These are phyloP conservation scores for Cryptosporidium canis DNA, from an alignment of 169 alveolate genomes.

Conservation along the genomic window DNA sequence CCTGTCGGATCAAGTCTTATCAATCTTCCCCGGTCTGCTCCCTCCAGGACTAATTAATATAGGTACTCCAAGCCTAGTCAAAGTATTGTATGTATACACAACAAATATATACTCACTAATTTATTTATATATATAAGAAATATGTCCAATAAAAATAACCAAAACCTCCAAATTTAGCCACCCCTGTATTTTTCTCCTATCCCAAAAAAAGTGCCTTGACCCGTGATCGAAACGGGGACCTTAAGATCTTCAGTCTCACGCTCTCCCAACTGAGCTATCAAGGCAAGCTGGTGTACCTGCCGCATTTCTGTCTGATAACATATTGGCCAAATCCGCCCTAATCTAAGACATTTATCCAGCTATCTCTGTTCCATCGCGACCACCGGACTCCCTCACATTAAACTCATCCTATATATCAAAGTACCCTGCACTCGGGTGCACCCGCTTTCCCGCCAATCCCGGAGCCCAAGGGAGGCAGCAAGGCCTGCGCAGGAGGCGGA, in stretches of 20 bases:
- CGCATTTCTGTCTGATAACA: neutral
- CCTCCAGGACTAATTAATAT: no score
- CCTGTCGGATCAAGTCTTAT: neutral
- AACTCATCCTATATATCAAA: neutral
- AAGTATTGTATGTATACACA: no score
- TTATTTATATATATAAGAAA: no score
- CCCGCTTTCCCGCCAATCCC: neutral
- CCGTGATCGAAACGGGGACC: conserved; percentile 99
- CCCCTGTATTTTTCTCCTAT: neutral
- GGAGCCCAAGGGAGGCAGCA: no score
- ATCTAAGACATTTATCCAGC: neutral
- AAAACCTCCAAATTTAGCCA: neutral
- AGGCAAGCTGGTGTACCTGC: conserved; percentile 77
- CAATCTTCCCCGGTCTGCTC: no score
- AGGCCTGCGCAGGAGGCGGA: no score
- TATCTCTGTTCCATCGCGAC: neutral
- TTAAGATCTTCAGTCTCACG: conserved; percentile 99
- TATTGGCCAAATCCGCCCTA: neutral
- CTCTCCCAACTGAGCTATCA: conserved; percentile 99
- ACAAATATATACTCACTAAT: no score
- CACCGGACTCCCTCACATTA: neutral
- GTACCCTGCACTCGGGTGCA: neutral
- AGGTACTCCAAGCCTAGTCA: no score
- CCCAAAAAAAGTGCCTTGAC: conserved; percentile 90
- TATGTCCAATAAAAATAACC: neutral